Base-by-base conservation (phyloP, 495 filamentous ascomycete genomes). In the Bacidia gigantensis region DNA sequence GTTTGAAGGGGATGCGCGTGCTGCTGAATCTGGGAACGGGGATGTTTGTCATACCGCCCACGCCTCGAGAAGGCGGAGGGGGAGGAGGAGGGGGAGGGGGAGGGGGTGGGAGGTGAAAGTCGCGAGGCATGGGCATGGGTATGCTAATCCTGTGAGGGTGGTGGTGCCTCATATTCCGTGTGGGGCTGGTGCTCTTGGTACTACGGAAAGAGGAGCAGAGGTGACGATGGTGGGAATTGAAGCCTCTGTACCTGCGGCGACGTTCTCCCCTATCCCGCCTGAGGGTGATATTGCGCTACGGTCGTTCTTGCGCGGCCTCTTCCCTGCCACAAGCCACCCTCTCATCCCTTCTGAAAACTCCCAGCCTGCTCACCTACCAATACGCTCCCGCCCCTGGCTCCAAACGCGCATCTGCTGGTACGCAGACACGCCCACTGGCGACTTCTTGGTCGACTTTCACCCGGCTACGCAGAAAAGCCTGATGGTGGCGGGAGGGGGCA, bases 321-420 rank as follows among this genome's bases (percentile, higher is more conserved):
- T 35, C 29, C 7, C 7, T 7, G 7, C 29, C 29, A 14, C 5
- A n/a, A n/a, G n/a, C n/a, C n/a, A n/a, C n/a, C n/a, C n/a, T n/a
- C n/a, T n/a, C n/a, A n/a, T n/a, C n/a, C n/a, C n/a, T n/a, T n/a
- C n/a, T n/a, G n/a, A n/a, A n/a, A n/a, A n/a, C n/a, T n/a, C n/a
- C n/a, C n/a, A n/a, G n/a, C n/a, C n/a, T n/a, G n/a, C n/a, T n/a
- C n/a, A n/a, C n/a, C n/a, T n/a, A n/a, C n/a, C 57, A 67, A 1
- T 81, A 12, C 69, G 62, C 21, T 72, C 80, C 23, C 65, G 88
- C 26, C 76, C 79, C 0, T 95, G 89, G 59, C 62, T 67, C 32
- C 64, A 69, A 12, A 87, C 81, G n/a, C 71, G 86, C 17, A 67
- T 96, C 40, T 98, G 89, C 64, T 94, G 86, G 86, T 95, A 96